phyloP scores from a whole-genome alignment of 2,329 filamentous ascomycete genomes.

The Fusarium metavorans region DNA sequence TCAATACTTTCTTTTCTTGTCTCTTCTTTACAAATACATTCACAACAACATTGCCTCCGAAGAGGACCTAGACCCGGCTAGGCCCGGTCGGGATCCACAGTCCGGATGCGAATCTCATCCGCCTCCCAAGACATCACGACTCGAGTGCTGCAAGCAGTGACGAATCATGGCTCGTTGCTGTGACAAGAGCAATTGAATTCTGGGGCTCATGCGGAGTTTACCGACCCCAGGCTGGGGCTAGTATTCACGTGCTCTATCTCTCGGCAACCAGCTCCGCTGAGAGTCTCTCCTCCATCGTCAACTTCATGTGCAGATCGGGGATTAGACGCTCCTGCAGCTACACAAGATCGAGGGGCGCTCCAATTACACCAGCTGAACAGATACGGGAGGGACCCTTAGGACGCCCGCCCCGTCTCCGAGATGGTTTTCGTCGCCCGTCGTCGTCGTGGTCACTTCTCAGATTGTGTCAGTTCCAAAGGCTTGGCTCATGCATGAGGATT shows the following conservation, averaged over 20 bases:
- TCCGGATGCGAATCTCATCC: constrained; percentile 1
- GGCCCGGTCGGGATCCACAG: background rate
- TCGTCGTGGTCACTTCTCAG: background rate
- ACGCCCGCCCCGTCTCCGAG: background rate
- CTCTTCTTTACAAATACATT: background rate
- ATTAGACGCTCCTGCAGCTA: background rate
- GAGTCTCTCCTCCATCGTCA: background rate
- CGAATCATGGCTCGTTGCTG: background rate
- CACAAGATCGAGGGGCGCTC: background rate
- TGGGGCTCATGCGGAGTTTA: background rate
- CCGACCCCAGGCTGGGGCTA: background rate
- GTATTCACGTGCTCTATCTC: background rate
- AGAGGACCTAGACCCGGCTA: constrained; percentile 5
- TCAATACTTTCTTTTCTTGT: background rate
- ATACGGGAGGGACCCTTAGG: background rate
- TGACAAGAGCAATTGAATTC: background rate
- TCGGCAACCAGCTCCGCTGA: background rate
- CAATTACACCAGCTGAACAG: background rate
- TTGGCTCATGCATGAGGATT: background rate
- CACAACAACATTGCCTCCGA: background rate
- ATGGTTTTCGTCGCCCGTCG: background rate
- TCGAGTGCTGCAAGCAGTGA: background rate
- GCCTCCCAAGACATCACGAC: background rate
- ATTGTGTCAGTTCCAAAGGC: background rate
- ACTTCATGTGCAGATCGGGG: background rate